phyloP scores from a whole-genome alignment of 495 filamentous ascomycete genomes.

The Pyrenula massariospora region DNA sequence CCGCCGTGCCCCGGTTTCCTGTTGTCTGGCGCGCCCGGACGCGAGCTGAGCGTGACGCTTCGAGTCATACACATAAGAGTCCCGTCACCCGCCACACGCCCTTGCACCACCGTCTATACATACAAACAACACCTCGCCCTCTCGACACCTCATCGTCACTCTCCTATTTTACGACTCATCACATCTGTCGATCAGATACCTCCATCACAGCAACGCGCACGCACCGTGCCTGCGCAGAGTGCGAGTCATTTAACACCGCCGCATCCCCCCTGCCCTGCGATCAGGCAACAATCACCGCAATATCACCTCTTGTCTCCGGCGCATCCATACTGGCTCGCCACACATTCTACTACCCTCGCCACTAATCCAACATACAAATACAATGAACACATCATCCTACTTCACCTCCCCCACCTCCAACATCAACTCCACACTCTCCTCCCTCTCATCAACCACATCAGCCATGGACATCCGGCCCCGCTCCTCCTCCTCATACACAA shows the following conservation, averaged over 20 bases:
- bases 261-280: not conserved
- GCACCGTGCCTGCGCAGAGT: not conserved
- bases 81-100: not conserved
- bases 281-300: not conserved
- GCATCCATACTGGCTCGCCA: not conserved
- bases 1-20: not conserved
- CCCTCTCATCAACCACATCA: conserved; percentile 20
- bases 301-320: not conserved
- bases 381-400: not conserved
- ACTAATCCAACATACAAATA: not conserved
- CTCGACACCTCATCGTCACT: not conserved
- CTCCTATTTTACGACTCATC: not conserved
- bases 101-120: not conserved
- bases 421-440: conserved; percentile 30
- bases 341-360: not conserved
- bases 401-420: conserved; percentile 21
- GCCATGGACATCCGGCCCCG: not conserved
- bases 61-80: not conserved
- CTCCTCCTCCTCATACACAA: not conserved
- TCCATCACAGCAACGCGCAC: not conserved
- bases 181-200: not conserved
- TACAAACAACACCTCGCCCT: not conserved
- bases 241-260: not conserved
- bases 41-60: not conserved
- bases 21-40: not conserved